Base-by-base conservation (phyloP, 352 stramenopile species). In the Phytopythium cucurbitacearum region DNA sequence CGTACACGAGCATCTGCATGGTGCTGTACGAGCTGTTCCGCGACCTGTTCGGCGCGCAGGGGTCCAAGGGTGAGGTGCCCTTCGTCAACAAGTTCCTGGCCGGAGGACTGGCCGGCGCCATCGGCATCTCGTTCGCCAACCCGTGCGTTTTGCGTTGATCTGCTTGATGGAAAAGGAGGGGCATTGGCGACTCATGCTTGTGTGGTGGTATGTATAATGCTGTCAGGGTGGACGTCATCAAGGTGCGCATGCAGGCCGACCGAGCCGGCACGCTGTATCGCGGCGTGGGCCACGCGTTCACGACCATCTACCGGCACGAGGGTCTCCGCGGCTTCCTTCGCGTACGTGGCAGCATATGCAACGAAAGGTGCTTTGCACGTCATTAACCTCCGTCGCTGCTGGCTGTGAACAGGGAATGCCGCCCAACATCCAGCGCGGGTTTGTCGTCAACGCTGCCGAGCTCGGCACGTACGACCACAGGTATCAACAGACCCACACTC, bases 1-100 rank as follows among this genome's bases (percentile, higher is more conserved):
- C 78, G 57, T 95, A 93, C 67, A 91, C 82, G 51, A 94, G 84
- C 64, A 84, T 91, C 52, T 89, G 71, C 49, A 92, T 93, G 76
- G 75, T 91, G 42, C 66, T 93, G 5, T 95, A 95, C 64, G 79
- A 93, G 53, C 85, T 84, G 7, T 53, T 95, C 49, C 80, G 84
- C 40, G 85, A 95, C 50, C 57, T 85, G 15, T 88, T 89, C 45
- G 76, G 73, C 34, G 76, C 77, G 7, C 84, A 77, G 42, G 49
- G 61, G 6, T 40, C 58, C 16, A 54, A 61, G 10, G 59, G 60
- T 15, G 80, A 92, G 42, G 71, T 88, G 12, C 71, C 79, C 3
- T 94, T 91, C 56, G 39, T 87, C 33, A 83, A 91, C 55, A 89
- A 91, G 51, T 86, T 94, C 53, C 48, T 95, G 38, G 84, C 83